Evolutionary conservation across 1,139 yeast species (phyloP).

Genomic region (Yamadazyma mexicana): DNA sequence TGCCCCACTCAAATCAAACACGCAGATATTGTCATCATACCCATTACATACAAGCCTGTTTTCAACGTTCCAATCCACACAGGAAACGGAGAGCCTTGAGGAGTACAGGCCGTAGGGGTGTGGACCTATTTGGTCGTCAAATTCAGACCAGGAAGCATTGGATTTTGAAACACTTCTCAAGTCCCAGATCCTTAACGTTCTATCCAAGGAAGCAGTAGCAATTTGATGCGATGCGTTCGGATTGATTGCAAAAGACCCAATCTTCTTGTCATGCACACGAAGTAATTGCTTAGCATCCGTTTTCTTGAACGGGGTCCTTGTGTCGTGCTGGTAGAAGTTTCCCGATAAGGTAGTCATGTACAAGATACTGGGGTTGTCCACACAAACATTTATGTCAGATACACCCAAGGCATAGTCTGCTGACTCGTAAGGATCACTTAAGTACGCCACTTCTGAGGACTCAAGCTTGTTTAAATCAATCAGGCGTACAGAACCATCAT

Average conservation of each 20-base stretch:
- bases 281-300: slow-evolving; percentile 35
- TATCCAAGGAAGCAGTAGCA: slow-evolving; percentile 85
- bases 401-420: slow-evolving; percentile 47
- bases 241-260: slow-evolving; percentile 82
- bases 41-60: slow-evolving; percentile 89
- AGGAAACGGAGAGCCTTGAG: slow-evolving; percentile 78
- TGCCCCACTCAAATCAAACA: slow-evolving; percentile 36
- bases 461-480: slow-evolving; percentile 64
- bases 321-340: slow-evolving; percentile 68
- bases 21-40: slow-evolving; percentile 79
- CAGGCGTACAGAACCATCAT: slow-evolving; percentile 81
- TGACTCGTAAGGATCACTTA: slow-evolving; percentile 50
- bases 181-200: slow-evolving; percentile 87
- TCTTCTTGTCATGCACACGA: slow-evolving; percentile 82
- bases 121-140: slow-evolving; percentile 41
- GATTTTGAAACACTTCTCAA: slow-evolving; percentile 51
- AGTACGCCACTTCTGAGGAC: slow-evolving; percentile 56
- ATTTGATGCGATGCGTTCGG: slow-evolving; percentile 61
- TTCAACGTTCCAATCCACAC: slow-evolving; percentile 78
- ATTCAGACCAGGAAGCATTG: slow-evolving; percentile 41
- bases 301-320: slow-evolving; percentile 46
- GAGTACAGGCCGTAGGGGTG: slow-evolving; percentile 61
- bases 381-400: slow-evolving; percentile 57
- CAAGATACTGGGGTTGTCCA: slow-evolving; percentile 49
- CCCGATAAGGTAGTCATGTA: slow-evolving; percentile 81